phyloP scores from a whole-genome alignment of 176 grass and related monocot species.

The Avena insularis region DNA sequence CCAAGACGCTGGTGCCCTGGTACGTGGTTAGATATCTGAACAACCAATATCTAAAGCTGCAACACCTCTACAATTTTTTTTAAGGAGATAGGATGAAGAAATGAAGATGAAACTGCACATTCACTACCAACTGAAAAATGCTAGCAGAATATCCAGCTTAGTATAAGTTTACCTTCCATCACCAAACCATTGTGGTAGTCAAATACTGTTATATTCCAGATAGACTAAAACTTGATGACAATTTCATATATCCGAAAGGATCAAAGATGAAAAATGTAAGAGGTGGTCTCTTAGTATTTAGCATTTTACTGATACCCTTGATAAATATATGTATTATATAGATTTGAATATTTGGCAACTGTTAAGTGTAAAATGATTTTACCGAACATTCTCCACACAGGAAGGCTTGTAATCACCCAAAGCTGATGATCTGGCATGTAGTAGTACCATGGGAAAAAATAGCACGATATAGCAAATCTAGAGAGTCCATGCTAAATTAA shows the following conservation, averaged over 20 bases:
- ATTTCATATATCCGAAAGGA: not conserved
- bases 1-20: not conserved
- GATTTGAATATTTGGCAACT: not conserved
- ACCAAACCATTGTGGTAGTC: not conserved
- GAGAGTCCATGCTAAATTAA: too few relatives aligned
- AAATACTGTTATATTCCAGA: not conserved
- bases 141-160: constrained; percentile 11
- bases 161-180: not conserved
- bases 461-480: too few relatives aligned
- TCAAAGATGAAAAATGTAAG: not conserved
- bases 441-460: too few relatives aligned
- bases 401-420: constrained; percentile 3
- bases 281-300: not conserved
- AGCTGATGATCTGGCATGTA: constrained; percentile 3
- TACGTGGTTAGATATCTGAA: constrained; percentile 10
- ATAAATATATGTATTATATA: not conserved
- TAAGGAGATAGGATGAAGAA: not conserved
- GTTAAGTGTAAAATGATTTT: not conserved
- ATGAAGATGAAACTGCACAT: not conserved
- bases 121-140: constrained; percentile 6
- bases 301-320: not conserved
- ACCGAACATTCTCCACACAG: not conserved
- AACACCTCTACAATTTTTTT: not conserved
- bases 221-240: not conserved
- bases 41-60: not conserved